Conservation (phyloP, 768 basidiomycete species). For the Daedaleopsis nitida region DNA sequence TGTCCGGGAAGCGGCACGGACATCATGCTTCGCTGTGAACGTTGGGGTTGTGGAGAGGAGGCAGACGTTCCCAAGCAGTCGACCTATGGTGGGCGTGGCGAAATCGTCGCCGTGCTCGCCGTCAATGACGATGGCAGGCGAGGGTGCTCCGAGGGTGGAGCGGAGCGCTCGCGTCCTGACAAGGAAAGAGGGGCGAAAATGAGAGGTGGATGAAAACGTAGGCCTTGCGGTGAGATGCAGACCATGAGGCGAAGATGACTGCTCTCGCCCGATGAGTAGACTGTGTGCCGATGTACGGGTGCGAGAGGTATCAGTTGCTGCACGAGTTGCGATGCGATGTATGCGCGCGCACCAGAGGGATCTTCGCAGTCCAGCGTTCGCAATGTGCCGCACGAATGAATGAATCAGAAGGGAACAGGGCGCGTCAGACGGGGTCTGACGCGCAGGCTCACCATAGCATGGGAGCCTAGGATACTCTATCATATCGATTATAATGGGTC, state of each 20-base stretch:
- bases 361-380: constrained; percentile 16
- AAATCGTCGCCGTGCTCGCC: constrained; percentile 2
- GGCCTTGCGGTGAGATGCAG: constrained; percentile 2
- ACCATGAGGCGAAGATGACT: not conserved
- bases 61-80: not conserved
- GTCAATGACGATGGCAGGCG: not conserved
- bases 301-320: not conserved
- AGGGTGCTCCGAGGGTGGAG: constrained; percentile 16
- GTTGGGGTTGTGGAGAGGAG: not conserved
- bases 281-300: not conserved
- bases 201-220: not conserved
- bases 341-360: constrained; percentile 4
- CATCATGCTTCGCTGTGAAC: constrained; percentile 1
- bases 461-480: not conserved
- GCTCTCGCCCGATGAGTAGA: not conserved
- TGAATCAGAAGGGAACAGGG: constrained; percentile 5
- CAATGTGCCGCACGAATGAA: constrained; percentile 3
- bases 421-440: not conserved
- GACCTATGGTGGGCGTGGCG: not conserved
- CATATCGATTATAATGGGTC: not conserved
- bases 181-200: constrained; percentile 3
- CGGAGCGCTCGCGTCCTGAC: constrained; percentile 17
- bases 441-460: not conserved
- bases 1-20: constrained; percentile 9
- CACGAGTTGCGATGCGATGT: not conserved